These are phyloP conservation scores for Yarrowia deformans DNA, from an alignment of 805 yeast species.

Conservation along the genomic window DNA sequence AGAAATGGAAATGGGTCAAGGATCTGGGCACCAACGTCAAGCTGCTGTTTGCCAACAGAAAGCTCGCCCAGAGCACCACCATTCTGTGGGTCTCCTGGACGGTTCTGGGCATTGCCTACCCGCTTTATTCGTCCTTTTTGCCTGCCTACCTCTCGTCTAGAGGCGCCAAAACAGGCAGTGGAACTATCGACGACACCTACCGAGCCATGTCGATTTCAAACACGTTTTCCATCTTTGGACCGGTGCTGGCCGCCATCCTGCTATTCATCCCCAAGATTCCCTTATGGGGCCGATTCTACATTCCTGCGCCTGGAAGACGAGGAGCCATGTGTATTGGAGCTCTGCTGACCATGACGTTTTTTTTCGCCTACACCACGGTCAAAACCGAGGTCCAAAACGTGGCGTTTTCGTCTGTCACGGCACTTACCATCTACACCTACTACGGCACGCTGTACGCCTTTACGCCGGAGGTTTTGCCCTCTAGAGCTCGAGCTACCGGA, in stretches of 20 bases:
- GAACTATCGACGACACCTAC: conserved; percentile 45
- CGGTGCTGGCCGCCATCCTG: conserved; percentile 45
- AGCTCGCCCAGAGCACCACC: conserved; percentile 9
- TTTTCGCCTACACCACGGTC: conserved; percentile 70
- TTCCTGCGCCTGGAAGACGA: conserved; percentile 53
- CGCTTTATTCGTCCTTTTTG: conserved; percentile 48
- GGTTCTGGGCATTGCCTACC: conserved; percentile 63
- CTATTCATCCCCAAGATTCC: conserved; percentile 24
- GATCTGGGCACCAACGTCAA: conserved; percentile 30
- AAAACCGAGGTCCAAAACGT: conserved; percentile 63
- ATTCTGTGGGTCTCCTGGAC: conserved; percentile 57
- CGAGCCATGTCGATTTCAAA: conserved; percentile 54
- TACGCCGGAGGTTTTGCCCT: conserved; percentile 69
- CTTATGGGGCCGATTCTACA: conserved; percentile 47
- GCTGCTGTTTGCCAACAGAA: conserved; percentile 33
- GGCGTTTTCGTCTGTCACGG: conserved; percentile 58
- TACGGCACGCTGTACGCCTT: conserved; percentile 69
- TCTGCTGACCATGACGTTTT: conserved; percentile 61
- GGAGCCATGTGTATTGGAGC: conserved; percentile 64
- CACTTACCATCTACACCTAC: conserved; percentile 57
- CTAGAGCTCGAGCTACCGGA: conserved; percentile 63
- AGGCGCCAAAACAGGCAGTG: conserved; percentile 53
- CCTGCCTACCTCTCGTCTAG: conserved; percentile 53
- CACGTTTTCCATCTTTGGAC: conserved; percentile 60
- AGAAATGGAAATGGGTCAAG: conserved; percentile 20